These are phyloP conservation scores for Neurospora sp. DNA, from an alignment of 495 filamentous ascomycete species.

Conservation along the genomic window DNA sequence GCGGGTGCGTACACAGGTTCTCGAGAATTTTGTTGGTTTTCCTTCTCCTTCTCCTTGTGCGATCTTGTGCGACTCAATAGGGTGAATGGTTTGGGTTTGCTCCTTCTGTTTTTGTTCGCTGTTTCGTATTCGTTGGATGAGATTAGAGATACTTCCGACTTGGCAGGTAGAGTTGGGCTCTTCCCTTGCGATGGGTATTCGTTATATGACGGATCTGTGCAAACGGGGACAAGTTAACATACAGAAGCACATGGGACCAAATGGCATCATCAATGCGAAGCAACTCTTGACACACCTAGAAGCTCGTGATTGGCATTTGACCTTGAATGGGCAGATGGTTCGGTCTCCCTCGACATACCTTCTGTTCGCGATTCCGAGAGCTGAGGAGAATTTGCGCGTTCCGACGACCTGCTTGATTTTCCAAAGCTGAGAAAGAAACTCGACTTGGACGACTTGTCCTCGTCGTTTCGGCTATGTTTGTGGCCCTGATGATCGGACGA, in stretches of 20 bases:
- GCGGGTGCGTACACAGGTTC: conserved; percentile 20
- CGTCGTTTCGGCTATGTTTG: conserved; percentile 20
- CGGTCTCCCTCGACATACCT: conserved; percentile 33
- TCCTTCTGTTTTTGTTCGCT: conserved; percentile 25
- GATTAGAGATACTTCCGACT: conserved; percentile 34
- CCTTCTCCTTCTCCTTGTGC: conserved; percentile 44
- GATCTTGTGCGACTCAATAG: conserved; percentile 61
- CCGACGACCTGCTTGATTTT: conserved; percentile 28
- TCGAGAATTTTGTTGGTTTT: conserved; percentile 32
- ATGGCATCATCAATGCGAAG: background rate
- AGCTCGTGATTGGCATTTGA: conserved; percentile 17
- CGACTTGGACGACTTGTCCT: conserved; percentile 26
- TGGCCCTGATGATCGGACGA: conserved; percentile 13
- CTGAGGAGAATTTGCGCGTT: conserved; percentile 26
- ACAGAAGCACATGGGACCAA: conserved; percentile 4
- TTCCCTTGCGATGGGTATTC: conserved; percentile 27
- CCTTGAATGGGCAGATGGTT: conserved; percentile 25
- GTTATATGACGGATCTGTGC: conserved; percentile 30
- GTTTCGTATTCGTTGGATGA: conserved; percentile 31
- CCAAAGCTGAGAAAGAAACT: conserved; percentile 38
- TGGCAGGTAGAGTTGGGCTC: conserved; percentile 25
- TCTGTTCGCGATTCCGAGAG: conserved; percentile 29
- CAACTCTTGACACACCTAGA: conserved; percentile 30
- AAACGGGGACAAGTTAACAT: conserved; percentile 9
- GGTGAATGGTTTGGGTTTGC: conserved; percentile 46